Evolutionary conservation across 257 asterid species (phyloP).

Genomic region (Forsythia suspensa): DNA sequence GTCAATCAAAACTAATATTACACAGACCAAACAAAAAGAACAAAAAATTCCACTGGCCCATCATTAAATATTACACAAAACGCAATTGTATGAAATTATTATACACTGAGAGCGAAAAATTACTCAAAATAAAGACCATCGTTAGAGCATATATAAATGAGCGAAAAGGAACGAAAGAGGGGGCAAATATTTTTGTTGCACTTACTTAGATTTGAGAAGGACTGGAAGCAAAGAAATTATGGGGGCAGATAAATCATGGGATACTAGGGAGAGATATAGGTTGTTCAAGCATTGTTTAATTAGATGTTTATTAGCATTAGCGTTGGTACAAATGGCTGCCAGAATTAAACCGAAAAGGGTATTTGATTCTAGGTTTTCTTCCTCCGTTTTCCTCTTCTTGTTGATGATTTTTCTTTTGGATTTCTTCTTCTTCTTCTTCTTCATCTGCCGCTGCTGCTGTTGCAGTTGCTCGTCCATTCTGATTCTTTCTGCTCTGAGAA

Average conservation of each 20-base stretch:
- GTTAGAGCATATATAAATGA: background rate
- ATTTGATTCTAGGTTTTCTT: conserved; percentile 25
- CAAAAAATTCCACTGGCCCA: background rate
- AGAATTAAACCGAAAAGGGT: conserved; percentile 49
- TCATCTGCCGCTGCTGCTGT: conserved; percentile 19
- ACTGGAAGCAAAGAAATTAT: conserved; percentile 66
- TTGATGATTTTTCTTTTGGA: conserved; percentile 21
- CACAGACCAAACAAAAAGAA: background rate
- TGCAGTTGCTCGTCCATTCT: conserved; percentile 15
- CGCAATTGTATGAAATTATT: background rate
- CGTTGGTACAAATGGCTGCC: conserved; percentile 44
- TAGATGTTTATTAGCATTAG: conserved; percentile 24
- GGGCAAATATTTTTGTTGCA: background rate
- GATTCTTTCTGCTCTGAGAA: background rate
- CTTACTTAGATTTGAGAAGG: conserved; percentile 64
- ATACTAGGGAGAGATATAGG: conserved; percentile 34
- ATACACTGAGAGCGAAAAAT: background rate
- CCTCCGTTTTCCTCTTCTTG: conserved; percentile 20
- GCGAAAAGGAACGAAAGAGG: background rate
- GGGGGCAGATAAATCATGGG: conserved; percentile 31
- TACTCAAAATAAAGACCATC: background rate
- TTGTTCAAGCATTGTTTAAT: conserved; percentile 48
- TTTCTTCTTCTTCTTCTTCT: conserved; percentile 10
- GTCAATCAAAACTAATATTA: no score
- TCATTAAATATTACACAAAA: background rate